Base-by-base conservation (phyloP, 495 filamentous ascomycete genomes). In the Penicillium paradoxum region DNA sequence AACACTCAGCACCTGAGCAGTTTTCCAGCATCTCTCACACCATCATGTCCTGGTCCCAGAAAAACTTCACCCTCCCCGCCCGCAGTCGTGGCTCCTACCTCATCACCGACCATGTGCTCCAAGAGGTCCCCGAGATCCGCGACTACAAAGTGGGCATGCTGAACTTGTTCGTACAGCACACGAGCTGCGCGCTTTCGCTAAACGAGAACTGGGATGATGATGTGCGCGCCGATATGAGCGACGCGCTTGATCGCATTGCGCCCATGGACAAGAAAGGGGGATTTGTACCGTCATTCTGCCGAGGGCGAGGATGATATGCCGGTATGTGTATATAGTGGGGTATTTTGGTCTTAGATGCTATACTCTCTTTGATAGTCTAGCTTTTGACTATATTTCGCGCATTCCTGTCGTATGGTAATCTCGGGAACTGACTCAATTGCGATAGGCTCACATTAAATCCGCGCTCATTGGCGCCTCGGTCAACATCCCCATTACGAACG, bases 191-290 rank as follows among this genome's bases (percentile, higher is more conserved):
- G 36, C 75, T 96, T 46, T 86, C 80, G 49, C 69, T 96, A 56
- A 96, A 98, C 69, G 93, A 98, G 81, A 97, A 97, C 72, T 98
- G 87, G 84, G 90, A 95, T 59, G 71, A 75, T 15, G 88, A 89
- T 67, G 87, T 91, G 11, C 72, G 89, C 27, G 79, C 75, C 1
- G 91, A 96, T 63, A 97, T 98, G 95, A 88, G 81, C 58, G 92
- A 97, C 75, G 87, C 91, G 49, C 73, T 98, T 53, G 95, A 98
- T 67, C 73, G 89, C 22, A 87, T 98, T 53, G 93, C 85, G 44
- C 88, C 88, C 1, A 83, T 88, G 64, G 87, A 90, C 54, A 77
- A 77, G 13, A 81, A n/a, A 86, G 71, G 87, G 83, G 2, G 70
- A 73, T 41, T 54, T 97, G 25, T 98, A 98, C 74, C 76, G 90